Evolutionary conservation across 176 grass and related monocot genomes (phyloP), one percentile per base, ranked within the genome.

Genomic region (Triticum timopheevii): DNA sequence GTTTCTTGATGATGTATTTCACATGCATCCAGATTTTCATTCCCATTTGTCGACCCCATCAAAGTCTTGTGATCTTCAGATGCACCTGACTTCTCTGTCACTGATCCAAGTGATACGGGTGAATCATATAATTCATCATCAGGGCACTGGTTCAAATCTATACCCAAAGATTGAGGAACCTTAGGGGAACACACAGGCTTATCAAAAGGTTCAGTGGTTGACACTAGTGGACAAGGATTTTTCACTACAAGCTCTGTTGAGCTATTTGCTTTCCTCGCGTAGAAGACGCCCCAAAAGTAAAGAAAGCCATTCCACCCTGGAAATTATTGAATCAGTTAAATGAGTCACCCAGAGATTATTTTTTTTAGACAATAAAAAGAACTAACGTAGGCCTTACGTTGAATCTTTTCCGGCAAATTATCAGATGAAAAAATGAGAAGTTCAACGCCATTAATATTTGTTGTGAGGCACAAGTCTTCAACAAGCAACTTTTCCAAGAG

Each of bases 391-490:
- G 24, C 76, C 92, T 92, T 96, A 99, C 97, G 92, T 88, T 96
- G 97, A 70, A 84, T 90, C 61, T 75, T 87, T 75, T 88, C 82
- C 30, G 94, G 90, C 83, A 99, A 88, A 74, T 93, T 93, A 89
- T 94, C 86, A 69, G 97, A 99, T n/a, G 94, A 65, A 62, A 99
- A 99, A 82, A 99, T 97, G 78, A 99, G 89, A 79, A 99, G 92
- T 78, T 97, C 89, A 75, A 68, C 63, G 34, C 83, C 90, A 73
- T 58, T 56, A 89, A 99, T 89, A 75, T 87, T 83, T 65, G 92
- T 86, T 91, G 69, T 92, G 22, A 99, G 89, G 66, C 89, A 92
- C 77, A 92, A 87, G 88, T 99, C 92, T 87, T 89, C 83, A 91
- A 69, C 79, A 81, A 92, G 66, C 83, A 94, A 88, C 81, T 69